Conservation (phyloP, 2,329 filamentous ascomycete species). For the Penicillium occitanis region DNA sequence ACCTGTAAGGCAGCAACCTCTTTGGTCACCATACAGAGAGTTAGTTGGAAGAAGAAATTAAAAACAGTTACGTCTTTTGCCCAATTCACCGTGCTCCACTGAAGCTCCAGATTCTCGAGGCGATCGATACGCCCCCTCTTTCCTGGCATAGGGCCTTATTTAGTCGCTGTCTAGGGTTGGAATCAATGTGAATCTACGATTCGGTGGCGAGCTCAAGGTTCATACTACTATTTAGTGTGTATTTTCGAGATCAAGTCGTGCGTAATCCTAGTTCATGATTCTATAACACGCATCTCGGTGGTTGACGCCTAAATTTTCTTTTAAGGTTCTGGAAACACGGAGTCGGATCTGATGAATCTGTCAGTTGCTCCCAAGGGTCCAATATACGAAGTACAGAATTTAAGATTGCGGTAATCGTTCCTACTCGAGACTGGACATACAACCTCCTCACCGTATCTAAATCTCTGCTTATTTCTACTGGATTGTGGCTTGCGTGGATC, state of each 20-base stretch:
- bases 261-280: neutral
- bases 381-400: neutral
- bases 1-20: too few relatives aligned
- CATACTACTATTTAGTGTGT: neutral
- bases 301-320: neutral
- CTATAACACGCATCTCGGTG: neutral
- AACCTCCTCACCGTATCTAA: neutral
- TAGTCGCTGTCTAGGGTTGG: neutral
- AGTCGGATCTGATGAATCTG: neutral
- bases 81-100: neutral
- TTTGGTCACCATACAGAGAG: too few relatives aligned
- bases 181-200: neutral
- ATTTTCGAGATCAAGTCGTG: neutral
- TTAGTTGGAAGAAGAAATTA: neutral
- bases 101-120: neutral
- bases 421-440: neutral
- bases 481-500: neutral
- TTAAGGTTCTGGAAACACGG: neutral
- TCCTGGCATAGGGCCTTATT: neutral
- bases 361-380: neutral
- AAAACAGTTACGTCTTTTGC: neutral
- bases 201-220: neutral
- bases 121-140: neutral
- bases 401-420: neutral
- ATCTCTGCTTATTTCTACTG: neutral